Conservation (phyloP, 1,139 yeast genomes). For the Suhomyces chickasaworum region DNA sequence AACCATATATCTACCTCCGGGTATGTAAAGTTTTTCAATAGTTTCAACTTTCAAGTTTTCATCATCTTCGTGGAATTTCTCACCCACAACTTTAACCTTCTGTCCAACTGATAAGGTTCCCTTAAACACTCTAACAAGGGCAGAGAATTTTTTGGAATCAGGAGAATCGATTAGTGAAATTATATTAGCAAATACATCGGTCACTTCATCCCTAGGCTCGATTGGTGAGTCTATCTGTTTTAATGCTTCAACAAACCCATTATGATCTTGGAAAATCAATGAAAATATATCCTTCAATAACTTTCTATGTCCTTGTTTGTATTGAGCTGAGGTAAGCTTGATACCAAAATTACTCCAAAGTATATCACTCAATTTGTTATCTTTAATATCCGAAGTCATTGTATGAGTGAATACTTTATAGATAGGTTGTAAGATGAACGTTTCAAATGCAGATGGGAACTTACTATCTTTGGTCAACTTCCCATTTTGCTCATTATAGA, state of each 20-base stretch:
- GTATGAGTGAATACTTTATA: constrained; percentile 73
- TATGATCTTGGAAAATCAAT: constrained; percentile 54
- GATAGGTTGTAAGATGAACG: constrained; percentile 74
- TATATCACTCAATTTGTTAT: constrained; percentile 36
- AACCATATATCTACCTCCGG: constrained; percentile 72
- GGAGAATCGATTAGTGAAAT: constrained; percentile 60
- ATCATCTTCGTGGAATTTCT: constrained; percentile 50
- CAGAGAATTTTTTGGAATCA: constrained; percentile 49
- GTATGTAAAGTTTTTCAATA: constrained; percentile 54
- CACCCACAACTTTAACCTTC: constrained; percentile 60
- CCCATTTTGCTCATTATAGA: constrained; percentile 45
- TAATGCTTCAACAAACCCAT: constrained; percentile 59
- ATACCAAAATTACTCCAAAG: constrained; percentile 53
- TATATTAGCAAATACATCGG: constrained; percentile 50
- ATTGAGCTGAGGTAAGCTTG: constrained; percentile 37
- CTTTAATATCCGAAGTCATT: constrained; percentile 54
- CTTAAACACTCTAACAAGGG: constrained; percentile 61
- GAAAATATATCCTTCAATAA: constrained; percentile 57
- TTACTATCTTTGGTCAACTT: constrained; percentile 44
- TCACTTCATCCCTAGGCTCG: not conserved
- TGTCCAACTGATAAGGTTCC: constrained; percentile 59
- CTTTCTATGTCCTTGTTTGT: constrained; percentile 57
- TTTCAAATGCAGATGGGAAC: constrained; percentile 58
- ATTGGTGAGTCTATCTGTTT: constrained; percentile 5
- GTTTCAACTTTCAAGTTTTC: constrained; percentile 52